Evolutionary conservation across 805 yeast species (phyloP).

Genomic region (Myxozyma vanderwaltii): DNA sequence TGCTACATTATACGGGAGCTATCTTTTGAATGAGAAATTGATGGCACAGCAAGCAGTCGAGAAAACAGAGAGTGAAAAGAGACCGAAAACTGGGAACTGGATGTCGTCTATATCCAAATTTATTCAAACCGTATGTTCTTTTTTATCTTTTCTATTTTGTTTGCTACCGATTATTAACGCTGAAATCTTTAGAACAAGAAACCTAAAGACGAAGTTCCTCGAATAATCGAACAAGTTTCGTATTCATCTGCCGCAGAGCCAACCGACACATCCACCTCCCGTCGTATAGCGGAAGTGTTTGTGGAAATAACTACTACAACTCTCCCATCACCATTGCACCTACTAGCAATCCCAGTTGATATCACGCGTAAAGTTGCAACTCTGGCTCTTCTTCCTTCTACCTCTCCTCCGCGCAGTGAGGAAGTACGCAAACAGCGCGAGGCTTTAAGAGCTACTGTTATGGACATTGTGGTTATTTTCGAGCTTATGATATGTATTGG

Average conservation of each 20-base stretch:
- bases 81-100: background rate
- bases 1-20: background rate
- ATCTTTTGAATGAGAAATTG: background rate
- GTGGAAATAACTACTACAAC: background rate
- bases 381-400: background rate
- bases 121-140: background rate
- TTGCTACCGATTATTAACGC: background rate
- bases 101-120: background rate
- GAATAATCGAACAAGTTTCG: background rate
- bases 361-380: background rate
- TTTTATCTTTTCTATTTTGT: background rate
- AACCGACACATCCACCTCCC: background rate
- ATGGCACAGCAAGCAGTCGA: background rate
- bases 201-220: background rate
- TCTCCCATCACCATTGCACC: constrained; percentile 1
- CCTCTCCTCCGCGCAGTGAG: background rate
- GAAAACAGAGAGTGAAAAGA: background rate
- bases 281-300: constrained; percentile 1
- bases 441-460: constrained; percentile 10
- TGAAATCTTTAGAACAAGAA: background rate
- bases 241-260: background rate
- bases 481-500: constrained; percentile 15
- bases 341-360: constrained; percentile 1
- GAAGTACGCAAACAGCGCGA: background rate
- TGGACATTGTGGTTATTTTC: constrained; percentile 8